Conservation (phyloP, 1,284 basidiomycete genomes). For the Mycena sp. region DNA sequence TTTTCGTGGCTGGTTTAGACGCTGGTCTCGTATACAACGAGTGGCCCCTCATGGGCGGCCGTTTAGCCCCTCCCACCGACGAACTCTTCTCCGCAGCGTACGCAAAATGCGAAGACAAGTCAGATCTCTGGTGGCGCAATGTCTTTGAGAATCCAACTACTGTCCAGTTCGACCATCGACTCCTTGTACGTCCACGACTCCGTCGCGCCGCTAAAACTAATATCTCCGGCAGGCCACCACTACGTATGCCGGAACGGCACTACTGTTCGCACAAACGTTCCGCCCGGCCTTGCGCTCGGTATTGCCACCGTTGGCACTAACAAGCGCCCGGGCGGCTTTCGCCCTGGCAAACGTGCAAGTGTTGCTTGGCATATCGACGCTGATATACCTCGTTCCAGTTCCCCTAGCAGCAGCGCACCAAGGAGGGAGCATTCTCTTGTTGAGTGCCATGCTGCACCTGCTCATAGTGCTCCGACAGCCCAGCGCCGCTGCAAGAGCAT, state of each 20-base stretch:
- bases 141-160: conserved; percentile 98
- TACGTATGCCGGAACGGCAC: conserved; percentile 78
- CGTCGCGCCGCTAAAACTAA: background rate
- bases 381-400: conserved; percentile 94
- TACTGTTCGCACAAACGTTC: conserved; percentile 69
- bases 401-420: conserved; percentile 95
- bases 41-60: conserved; percentile 96
- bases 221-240: conserved; percentile 70
- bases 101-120: conserved; percentile 70
- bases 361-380: conserved; percentile 89
- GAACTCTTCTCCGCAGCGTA: conserved; percentile 89
- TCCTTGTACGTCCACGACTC: conserved; percentile 69
- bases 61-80: conserved; percentile 81
- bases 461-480: conserved; percentile 81
- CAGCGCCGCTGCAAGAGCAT: conserved; percentile 69
- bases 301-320: conserved; percentile 75
- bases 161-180: conserved; percentile 96
- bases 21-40: conserved; percentile 98
- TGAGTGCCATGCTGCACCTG: conserved; percentile 88
- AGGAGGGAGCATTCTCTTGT: conserved; percentile 89
- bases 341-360: conserved; percentile 90
- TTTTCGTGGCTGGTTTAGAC: conserved; percentile 97
- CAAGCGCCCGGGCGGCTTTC: conserved; percentile 75
- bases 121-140: conserved; percentile 91
- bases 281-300: conserved; percentile 62